A percentile compares a stretch with the other conserved stretches of the same genome.
phyloP scores from a whole-genome alignment of 1,139 yeast species.

The Taiozyma sp. region DNA sequence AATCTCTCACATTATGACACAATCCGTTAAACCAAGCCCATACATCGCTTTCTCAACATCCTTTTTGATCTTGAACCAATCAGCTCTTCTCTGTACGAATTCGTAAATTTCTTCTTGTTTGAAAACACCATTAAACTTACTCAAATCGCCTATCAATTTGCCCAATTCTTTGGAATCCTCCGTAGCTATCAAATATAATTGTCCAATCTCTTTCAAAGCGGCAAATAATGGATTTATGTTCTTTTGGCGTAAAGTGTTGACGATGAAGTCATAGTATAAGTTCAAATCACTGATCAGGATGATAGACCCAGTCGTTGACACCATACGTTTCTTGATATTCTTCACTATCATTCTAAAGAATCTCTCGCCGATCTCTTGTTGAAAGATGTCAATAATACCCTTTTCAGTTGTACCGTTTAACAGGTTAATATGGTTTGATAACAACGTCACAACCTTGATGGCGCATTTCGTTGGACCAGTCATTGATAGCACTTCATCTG shows the following conservation, averaged over 20 bases:
- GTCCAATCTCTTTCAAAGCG: conserved; percentile 81
- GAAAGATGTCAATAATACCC: conserved; percentile 84
- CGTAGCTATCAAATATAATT: conserved; percentile 70
- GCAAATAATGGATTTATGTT: conserved; percentile 72
- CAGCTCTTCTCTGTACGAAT: conserved; percentile 82
- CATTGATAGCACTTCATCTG: conserved; percentile 15
- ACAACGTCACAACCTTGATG: conserved; percentile 49
- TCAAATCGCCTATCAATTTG: conserved; percentile 73
- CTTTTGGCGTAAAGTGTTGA: conserved; percentile 56
- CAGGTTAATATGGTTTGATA: conserved; percentile 71
- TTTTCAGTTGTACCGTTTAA: conserved; percentile 84
- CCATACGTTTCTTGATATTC: conserved; percentile 60
- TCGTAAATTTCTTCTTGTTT: conserved; percentile 92
- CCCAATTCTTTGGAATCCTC: conserved; percentile 82
- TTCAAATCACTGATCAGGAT: conserved; percentile 73
- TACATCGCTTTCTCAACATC: conserved; percentile 95
- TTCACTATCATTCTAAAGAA: conserved; percentile 76
- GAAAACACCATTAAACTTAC: conserved; percentile 84
- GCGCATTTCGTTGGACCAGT: conserved; percentile 78
- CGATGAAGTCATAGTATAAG: conserved; percentile 67
- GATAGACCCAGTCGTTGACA: conserved; percentile 81
- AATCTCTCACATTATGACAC: conserved; percentile 39
- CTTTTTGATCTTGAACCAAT: conserved; percentile 72
- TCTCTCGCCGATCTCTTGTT: conserved; percentile 89
- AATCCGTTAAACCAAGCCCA: conserved; percentile 72